A percentile compares a stretch with the other conserved stretches of the same genome.
Conservation (phyloP, 306 rosid species). For the Prinsepia uniflora region DNA sequence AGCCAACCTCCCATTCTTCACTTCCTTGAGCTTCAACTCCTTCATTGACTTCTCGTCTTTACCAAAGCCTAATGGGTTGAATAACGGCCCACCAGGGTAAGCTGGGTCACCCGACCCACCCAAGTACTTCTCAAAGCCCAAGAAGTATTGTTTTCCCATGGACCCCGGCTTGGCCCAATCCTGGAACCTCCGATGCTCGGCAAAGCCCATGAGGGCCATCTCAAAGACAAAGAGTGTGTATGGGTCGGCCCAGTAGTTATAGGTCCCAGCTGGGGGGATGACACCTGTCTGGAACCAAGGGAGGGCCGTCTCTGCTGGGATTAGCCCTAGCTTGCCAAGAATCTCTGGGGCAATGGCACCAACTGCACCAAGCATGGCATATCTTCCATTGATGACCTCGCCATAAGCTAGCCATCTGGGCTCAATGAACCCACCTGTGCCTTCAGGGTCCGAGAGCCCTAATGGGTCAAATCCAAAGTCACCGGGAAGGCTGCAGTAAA, state of each 20-base stretch:
- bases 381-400: conserved; percentile 82
- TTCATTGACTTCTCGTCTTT: conserved; percentile 82
- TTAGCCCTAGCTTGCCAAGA: conserved; percentile 62
- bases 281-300: conserved; percentile 97
- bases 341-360: conserved; percentile 93
- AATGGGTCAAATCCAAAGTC: conserved; percentile 92
- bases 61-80: conserved; percentile 91
- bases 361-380: conserved; percentile 75
- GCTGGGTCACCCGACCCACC: conserved; percentile 85
- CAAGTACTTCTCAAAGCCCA: conserved; percentile 70
- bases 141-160: conserved; percentile 80
- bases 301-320: conserved; percentile 87
- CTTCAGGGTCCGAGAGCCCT: conserved; percentile 97
- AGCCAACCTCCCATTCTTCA: conserved; percentile 93
- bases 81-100: conserved; percentile 91
- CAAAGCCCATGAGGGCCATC: conserved; percentile 88
- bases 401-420: conserved; percentile 96
- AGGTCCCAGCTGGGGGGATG: conserved; percentile 88
- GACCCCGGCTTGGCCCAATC: conserved; percentile 88
- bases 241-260: conserved; percentile 87
- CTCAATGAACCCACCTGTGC: conserved; percentile 94
- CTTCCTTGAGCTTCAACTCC: conserved; percentile 88
- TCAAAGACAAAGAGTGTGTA: conserved; percentile 81
- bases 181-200: conserved; percentile 89
- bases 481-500: conserved; percentile 68